phyloP scores from a whole-genome alignment of 2,329 filamentous ascomycete species.

The Hypoxylon sp. region DNA sequence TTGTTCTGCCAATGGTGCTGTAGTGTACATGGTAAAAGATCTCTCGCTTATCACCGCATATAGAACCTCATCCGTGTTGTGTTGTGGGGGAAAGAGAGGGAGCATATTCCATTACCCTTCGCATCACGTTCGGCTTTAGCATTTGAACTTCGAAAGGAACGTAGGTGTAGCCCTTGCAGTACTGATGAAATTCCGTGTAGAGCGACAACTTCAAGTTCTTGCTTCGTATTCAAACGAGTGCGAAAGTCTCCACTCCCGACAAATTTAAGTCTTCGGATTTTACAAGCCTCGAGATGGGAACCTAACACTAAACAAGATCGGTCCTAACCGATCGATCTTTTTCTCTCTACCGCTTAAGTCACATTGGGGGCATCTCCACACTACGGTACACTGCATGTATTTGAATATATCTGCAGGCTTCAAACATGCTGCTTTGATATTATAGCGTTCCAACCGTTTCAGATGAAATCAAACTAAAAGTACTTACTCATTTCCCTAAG shows the following conservation, averaged over 20 bases:
- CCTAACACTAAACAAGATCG: conserved; percentile 11
- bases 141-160: neutral
- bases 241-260: neutral
- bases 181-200: neutral
- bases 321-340: conserved; percentile 16
- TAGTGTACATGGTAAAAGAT: neutral
- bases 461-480: neutral
- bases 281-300: neutral
- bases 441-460: neutral
- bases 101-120: neutral
- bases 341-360: neutral
- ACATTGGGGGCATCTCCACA: neutral
- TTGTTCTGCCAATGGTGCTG: neutral
- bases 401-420: conserved; percentile 6
- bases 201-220: neutral
- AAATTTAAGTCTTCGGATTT: neutral
- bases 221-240: neutral
- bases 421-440: conserved; percentile 4
- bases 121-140: neutral
- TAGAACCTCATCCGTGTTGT: neutral
- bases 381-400: neutral
- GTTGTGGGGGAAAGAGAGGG: no score
- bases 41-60: no score
- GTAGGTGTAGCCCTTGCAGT: neutral
- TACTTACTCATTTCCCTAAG: neutral